Evolutionary conservation across 78 protist genomes (phyloP), one percentile per base, ranked within the genome.

Genomic region (slime mould (Dictyostelium discoideum)): DNA sequence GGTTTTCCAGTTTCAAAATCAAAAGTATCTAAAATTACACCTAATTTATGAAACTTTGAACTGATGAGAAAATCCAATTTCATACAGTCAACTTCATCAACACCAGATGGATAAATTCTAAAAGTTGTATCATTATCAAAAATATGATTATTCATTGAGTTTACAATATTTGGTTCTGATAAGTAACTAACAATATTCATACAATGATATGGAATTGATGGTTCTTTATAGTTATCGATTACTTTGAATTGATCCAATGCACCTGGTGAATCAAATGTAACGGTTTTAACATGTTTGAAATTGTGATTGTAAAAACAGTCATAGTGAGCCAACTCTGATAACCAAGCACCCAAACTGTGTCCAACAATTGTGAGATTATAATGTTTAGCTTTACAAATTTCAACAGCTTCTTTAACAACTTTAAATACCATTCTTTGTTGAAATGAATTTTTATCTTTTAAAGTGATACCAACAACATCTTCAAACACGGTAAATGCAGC

Each of bases 1-100:
- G 84, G 84, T 78, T 78, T 78, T n/a, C 84, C 84, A 44, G 65
- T 78, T 40, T 40, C 37, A 44, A 40, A 78, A 42, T 78, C 84
- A 78, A 78, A 78, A 3, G 40, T n/a, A 14, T 37, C 22, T 1
- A 78, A 40, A n/a, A 78, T 78, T 3, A 14, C 2, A 42, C 37
- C 29, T 1, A 78, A 20, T 37, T 0, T 11, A 44, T 78, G 84
- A 44, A 40, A 78, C 16, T 78, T 78, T 42, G 84, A 5, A 22
- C 48, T 42, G 22, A 78, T 20, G 0, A 78, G 1, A 13, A 42
- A 78, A 78, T 78, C 84, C 22, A 78, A 29, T 42, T 78, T 78
- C 29, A 24, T n/a, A n/a, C 13, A 1, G n/a, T 78, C 84, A 22
- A 78, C 37, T 42, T 42, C 7, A 10, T 78, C 84, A 20, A 78